These are phyloP conservation scores for Suillus luteus DNA, from an alignment of 768 basidiomycete genomes.

Conservation along the genomic window DNA sequence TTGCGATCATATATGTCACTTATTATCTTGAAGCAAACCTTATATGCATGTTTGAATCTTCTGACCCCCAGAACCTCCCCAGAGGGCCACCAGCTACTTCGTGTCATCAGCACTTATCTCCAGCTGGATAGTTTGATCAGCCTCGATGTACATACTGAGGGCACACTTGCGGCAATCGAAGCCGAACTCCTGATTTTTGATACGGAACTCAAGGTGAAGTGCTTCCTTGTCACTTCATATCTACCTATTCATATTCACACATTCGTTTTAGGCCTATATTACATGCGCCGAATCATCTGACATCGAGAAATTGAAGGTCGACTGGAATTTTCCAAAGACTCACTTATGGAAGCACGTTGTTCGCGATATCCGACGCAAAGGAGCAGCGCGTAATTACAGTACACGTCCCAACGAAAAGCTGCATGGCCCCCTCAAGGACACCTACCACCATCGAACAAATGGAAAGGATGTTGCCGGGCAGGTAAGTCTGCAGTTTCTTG, in stretches of 20 bases:
- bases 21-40: slow-evolving; percentile 4
- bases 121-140: slow-evolving; percentile 33
- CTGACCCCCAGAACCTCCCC: slow-evolving; percentile 3
- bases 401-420: slow-evolving; percentile 35
- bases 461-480: slow-evolving; percentile 35
- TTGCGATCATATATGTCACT: slow-evolving; percentile 1
- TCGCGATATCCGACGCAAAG: slow-evolving; percentile 35
- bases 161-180: slow-evolving; percentile 25
- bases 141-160: slow-evolving; percentile 35
- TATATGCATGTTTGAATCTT: neutral
- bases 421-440: slow-evolving; percentile 31
- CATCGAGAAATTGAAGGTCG: slow-evolving; percentile 21
- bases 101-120: slow-evolving; percentile 32
- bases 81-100: slow-evolving; percentile 29
- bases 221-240: slow-evolving; percentile 7
- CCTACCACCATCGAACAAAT: slow-evolving; percentile 34
- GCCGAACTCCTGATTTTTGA: slow-evolving; percentile 24
- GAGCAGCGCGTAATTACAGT: slow-evolving; percentile 33
- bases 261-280: slow-evolving; percentile 7
- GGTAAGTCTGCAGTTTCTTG: slow-evolving; percentile 19
- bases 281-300: neutral
- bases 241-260: neutral
- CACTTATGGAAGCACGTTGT: slow-evolving; percentile 38
- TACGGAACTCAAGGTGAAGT: slow-evolving; percentile 23
- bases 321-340: slow-evolving; percentile 39